phyloP scores from a whole-genome alignment of 2,329 filamentous ascomycete genomes.

The Penicillium polonicum region DNA sequence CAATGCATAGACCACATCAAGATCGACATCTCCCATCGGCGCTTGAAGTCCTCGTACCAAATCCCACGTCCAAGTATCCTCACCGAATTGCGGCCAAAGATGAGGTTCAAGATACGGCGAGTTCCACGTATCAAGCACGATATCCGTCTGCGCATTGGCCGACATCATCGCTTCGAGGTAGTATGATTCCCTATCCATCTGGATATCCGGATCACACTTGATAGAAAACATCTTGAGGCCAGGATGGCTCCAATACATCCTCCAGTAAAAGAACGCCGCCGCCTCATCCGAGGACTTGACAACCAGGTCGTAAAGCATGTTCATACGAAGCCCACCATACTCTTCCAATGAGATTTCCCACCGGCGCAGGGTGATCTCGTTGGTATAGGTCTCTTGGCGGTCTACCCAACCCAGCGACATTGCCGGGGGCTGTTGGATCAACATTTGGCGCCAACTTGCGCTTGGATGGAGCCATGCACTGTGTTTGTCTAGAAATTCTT shows the following conservation, averaged over 20 bases:
- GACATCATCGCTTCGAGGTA: not conserved
- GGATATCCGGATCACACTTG: not conserved
- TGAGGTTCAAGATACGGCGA: too few species aligned
- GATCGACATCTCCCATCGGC: not conserved
- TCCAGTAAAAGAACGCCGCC: not conserved
- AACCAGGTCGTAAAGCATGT: too few species aligned
- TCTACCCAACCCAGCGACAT: too few species aligned
- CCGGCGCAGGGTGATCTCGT: too few species aligned
- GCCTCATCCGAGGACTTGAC: not conserved
- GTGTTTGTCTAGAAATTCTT: too few species aligned
- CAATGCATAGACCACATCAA: not conserved
- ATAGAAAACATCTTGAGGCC: not conserved
- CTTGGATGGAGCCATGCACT: too few species aligned
- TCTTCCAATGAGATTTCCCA: too few species aligned
- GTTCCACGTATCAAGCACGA: not conserved
- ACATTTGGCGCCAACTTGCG: too few species aligned
- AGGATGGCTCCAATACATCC: not conserved
- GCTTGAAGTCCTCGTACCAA: not conserved
- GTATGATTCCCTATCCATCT: not conserved
- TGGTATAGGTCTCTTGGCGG: too few species aligned
- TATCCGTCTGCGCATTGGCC: not conserved
- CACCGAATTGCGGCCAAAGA: not conserved
- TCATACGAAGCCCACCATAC: too few species aligned
- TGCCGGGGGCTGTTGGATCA: too few species aligned
- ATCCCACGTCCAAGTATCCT: not conserved